These are phyloP conservation scores for Phyllosticta ampelicida DNA, from an alignment of 2,329 filamentous ascomycete genomes.

Conservation along the genomic window DNA sequence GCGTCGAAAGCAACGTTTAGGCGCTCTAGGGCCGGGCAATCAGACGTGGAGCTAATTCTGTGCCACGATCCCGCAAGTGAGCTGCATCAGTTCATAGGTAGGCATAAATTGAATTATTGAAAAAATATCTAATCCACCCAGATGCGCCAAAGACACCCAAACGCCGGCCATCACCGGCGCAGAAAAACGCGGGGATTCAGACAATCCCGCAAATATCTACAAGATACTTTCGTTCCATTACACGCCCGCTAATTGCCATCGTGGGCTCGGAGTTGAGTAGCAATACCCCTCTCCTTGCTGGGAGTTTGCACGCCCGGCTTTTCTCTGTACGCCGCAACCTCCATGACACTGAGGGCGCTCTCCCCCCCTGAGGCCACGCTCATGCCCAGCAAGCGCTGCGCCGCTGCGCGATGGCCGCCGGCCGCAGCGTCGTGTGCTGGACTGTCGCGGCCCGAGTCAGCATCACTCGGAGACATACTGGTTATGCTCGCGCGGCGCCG, in stretches of 20 bases:
- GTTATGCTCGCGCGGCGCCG: slow-evolving; percentile 13
- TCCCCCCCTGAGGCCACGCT: slow-evolving; percentile 25
- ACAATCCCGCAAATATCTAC: not conserved
- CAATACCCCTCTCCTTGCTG: slow-evolving; percentile 15
- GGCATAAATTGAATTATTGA: not conserved
- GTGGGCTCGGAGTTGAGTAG: no score
- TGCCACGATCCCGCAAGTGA: no score
- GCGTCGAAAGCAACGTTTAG: no score
- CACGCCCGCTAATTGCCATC: not conserved
- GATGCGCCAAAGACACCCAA: not conserved
- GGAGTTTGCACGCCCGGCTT: slow-evolving; percentile 32
- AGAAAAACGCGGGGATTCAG: not conserved
- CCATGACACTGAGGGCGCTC: slow-evolving; percentile 28
- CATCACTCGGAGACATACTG: not conserved
- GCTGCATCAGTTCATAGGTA: no score
- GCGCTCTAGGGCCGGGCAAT: no score
- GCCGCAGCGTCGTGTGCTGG: slow-evolving; percentile 13
- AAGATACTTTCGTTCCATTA: not conserved
- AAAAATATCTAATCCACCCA: not conserved
- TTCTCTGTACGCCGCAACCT: slow-evolving; percentile 30
- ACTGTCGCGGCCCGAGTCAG: slow-evolving; percentile 1
- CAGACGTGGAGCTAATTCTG: no score
- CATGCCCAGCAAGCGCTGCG: slow-evolving; percentile 29
- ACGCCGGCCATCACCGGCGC: not conserved
- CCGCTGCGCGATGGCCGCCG: slow-evolving; percentile 27